Evolutionary conservation across 169 alveolate species (phyloP), one percentile per base, ranked within the genome.

Genomic region (Plasmodium malariae): DNA sequence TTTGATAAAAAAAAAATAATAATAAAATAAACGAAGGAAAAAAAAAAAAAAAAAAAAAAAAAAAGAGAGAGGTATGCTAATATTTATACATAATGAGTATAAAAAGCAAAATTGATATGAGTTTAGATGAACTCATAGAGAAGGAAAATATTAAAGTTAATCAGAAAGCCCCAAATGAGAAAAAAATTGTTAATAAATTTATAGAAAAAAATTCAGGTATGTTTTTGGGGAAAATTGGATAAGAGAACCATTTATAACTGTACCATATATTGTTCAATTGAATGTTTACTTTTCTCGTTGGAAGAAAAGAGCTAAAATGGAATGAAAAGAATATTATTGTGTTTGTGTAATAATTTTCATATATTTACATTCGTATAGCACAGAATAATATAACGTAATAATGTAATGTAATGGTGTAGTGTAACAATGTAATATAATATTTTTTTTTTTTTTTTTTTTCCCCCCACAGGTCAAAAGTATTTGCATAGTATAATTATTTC

Each of bases 111-210:
- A 59, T 76, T 24, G 88, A 76, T 32, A 76, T 76, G 88, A 76
- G 88, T 65, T 68, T 76, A 26, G 88, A 76, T 76, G 88, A 76
- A 65, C 88, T 76, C 88, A 76, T 76, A 76, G 88, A 76, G 36
- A 76, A 76, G 74, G 88, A 76, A 48, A 76, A 76, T 51, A 60
- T 60, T 17, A 76, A 76, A 26, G 88, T 24, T 36, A 76, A 24
- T 36, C 49, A 54, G 30, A 76, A 76, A 36, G 43, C 51, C 6
- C 54, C 87, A 9, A 60, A 43, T 21, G 88, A 76, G 14, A 76
- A 76, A 51, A 76, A 76, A 54, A 40, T 68, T 1, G 60, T 76
- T 26, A 76, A 74, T 49, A 74, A 76, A 65, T 60, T 55, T 60
- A 76, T 76, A n/a, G 88, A 76, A 26, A 76, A 76, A 24, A 62